Evolutionary conservation across 1,284 basidiomycete species (phyloP).

Genomic region (Hypsizygus ulmarius): DNA sequence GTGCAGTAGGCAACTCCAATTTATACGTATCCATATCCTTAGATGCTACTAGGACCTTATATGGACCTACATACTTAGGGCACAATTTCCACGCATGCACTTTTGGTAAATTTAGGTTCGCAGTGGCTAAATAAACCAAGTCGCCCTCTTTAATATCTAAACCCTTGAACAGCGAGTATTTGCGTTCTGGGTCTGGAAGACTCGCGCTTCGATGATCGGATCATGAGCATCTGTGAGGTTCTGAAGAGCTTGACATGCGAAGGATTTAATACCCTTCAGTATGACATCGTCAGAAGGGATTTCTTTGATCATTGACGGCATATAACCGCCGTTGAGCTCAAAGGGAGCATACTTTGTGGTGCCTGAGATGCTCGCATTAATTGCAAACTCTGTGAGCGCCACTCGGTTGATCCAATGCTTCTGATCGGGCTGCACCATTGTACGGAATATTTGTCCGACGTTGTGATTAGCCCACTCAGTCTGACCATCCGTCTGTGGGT

Average conservation of each 20-base stretch:
- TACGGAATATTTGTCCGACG: conserved; percentile 29
- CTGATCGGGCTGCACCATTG: conserved; percentile 27
- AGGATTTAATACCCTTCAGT: conserved; percentile 22
- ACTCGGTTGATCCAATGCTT: conserved; percentile 31
- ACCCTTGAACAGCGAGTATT: conserved; percentile 23
- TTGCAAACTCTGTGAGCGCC: conserved; percentile 32
- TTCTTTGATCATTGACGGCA: conserved; percentile 9
- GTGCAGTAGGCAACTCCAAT: conserved; percentile 25
- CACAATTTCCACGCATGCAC: conserved; percentile 15
- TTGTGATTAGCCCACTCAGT: conserved; percentile 29
- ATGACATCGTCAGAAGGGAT: conserved; percentile 4
- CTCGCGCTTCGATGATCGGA: conserved; percentile 24
- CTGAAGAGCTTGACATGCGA: conserved; percentile 21
- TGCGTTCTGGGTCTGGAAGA: conserved; percentile 25
- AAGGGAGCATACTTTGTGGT: conserved; percentile 37
- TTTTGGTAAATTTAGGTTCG: conserved; percentile 29
- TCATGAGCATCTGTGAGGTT: conserved; percentile 28
- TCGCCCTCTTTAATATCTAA: conserved; percentile 18
- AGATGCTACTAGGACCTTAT: conserved; percentile 22
- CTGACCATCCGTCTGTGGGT: conserved; percentile 41
- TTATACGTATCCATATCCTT: conserved; percentile 22
- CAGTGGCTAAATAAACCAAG: conserved; percentile 30
- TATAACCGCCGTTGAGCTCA: conserved; percentile 31
- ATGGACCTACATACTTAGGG: conserved; percentile 21
- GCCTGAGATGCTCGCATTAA: conserved; percentile 29